A percentile compares a stretch with the other conserved stretches of the same genome.
phyloP scores from a whole-genome alignment of 805 yeast species.

The Nakazawaea peltata region DNA sequence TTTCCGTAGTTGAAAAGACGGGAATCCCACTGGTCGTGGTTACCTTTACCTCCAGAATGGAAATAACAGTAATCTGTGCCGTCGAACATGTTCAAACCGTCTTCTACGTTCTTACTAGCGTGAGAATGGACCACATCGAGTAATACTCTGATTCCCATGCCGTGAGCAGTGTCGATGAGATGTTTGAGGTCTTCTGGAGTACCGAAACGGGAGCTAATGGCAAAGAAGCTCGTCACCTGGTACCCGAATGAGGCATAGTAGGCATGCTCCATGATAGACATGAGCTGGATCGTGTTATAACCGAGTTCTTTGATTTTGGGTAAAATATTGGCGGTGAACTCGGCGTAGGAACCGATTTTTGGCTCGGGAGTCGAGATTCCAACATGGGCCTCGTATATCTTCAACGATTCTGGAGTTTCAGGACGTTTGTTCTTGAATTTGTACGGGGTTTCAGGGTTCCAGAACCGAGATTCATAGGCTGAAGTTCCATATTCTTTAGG shows the following conservation, averaged over 20 bases:
- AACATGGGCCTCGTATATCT: conserved; percentile 91
- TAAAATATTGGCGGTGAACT: conserved; percentile 70
- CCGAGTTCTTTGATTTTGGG: conserved; percentile 85
- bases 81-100: conserved; percentile 88
- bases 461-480: conserved; percentile 80
- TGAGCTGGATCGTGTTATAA: conserved; percentile 86
- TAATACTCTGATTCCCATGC: conserved; percentile 76
- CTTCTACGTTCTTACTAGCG: conserved; percentile 89
- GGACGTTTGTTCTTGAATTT: conserved; percentile 63
- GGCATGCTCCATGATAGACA: conserved; percentile 99
- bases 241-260: conserved; percentile 98
- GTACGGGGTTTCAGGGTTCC: conserved; percentile 71
- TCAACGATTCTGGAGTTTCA: conserved; percentile 39
- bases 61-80: conserved; percentile 94
- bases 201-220: conserved; percentile 84
- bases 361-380: conserved; percentile 94
- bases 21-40: conserved; percentile 94
- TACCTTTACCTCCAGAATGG: conserved; percentile 81
- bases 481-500: conserved; percentile 36
- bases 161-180: conserved; percentile 86
- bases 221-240: conserved; percentile 89
- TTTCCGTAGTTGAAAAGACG: conserved; percentile 85
- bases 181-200: conserved; percentile 93
- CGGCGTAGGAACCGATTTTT: conserved; percentile 73
- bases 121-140: conserved; percentile 95